These are phyloP conservation scores for Candida tunisiensis DNA, from an alignment of 1,139 yeast genomes.

Conservation along the genomic window DNA sequence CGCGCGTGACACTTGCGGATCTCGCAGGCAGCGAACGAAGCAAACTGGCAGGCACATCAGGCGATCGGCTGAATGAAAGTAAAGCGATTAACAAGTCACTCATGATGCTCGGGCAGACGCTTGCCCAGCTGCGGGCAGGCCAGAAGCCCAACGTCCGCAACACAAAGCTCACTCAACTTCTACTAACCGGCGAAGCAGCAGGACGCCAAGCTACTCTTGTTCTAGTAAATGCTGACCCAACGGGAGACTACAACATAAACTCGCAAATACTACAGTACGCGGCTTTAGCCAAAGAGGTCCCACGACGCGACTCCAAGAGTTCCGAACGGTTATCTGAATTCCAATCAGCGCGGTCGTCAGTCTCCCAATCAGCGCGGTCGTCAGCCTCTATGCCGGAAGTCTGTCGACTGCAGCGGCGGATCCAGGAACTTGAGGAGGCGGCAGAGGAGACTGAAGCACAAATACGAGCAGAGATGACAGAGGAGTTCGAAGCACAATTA, in stretches of 20 bases:
- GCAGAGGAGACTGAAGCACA: constrained; percentile 16
- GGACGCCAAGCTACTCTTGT: too few relatives aligned
- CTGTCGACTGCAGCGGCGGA: background rate
- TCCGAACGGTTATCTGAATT: too few relatives aligned
- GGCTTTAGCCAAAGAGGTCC: constrained; percentile 18
- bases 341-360: background rate
- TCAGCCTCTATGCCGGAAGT: too few relatives aligned
- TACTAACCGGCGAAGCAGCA: constrained; percentile 23
- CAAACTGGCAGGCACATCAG: constrained; percentile 26
- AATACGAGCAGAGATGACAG: constrained; percentile 17
- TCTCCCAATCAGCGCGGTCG: background rate
- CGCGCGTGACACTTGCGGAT: constrained; percentile 28
- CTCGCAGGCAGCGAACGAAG: constrained; percentile 34
- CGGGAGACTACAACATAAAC: constrained; percentile 41
- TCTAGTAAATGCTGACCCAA: constrained; percentile 48
- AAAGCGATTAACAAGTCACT: constrained; percentile 28
- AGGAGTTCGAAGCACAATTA: constrained; percentile 17
- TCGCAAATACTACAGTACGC: constrained; percentile 28
- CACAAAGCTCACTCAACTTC: constrained; percentile 29
- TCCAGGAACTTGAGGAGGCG: constrained; percentile 5
- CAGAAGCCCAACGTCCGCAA: constrained; percentile 20
- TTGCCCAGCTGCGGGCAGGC: constrained; percentile 20
- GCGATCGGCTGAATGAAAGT: constrained; percentile 27
- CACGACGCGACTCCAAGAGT: background rate
- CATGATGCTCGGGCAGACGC: constrained; percentile 31